These are phyloP conservation scores for Aspergillus oerlinghausenensis DNA, from an alignment of 2,329 filamentous ascomycete species.

Conservation along the genomic window DNA sequence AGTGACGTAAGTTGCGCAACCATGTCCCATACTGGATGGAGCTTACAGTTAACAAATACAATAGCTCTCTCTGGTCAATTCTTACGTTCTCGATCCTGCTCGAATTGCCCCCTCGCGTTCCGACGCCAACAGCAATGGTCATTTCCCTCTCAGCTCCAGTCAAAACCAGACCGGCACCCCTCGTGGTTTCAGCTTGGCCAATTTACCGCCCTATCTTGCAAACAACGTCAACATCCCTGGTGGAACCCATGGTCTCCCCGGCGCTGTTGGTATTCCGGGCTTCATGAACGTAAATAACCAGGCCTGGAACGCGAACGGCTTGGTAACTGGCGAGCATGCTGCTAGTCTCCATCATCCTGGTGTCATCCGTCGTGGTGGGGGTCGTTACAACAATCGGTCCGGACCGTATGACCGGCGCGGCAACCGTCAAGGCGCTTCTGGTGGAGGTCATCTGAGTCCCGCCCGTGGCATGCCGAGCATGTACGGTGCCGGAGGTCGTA, in stretches of 20 bases:
- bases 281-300: conserved; percentile 28
- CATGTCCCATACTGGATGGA: not conserved
- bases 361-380: conserved; percentile 64
- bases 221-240: conserved; percentile 37
- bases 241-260: conserved; percentile 29
- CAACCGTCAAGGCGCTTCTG: conserved; percentile 50
- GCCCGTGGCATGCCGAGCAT: conserved; percentile 33
- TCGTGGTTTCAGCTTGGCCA: conserved; percentile 82
- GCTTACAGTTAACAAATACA: conserved; percentile 28
- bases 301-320: conserved; percentile 27
- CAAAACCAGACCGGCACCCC: conserved; percentile 79
- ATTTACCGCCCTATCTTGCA: conserved; percentile 58
- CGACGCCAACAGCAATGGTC: conserved; percentile 91
- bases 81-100: conserved; percentile 88
- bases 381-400: conserved; percentile 58
- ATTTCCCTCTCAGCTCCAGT: conserved; percentile 77
- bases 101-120: conserved; percentile 91
- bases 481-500: conserved; percentile 30
- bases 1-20: conserved; percentile 64
- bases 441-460: conserved; percentile 47
- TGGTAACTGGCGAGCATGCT: conserved; percentile 37
- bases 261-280: conserved; percentile 25
- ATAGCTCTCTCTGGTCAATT: conserved; percentile 84
- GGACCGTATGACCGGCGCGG: conserved; percentile 69
- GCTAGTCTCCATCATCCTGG: conserved; percentile 52